Conservation (phyloP, 2,329 filamentous ascomycete genomes). For the Arachnopeziza araneosa region DNA sequence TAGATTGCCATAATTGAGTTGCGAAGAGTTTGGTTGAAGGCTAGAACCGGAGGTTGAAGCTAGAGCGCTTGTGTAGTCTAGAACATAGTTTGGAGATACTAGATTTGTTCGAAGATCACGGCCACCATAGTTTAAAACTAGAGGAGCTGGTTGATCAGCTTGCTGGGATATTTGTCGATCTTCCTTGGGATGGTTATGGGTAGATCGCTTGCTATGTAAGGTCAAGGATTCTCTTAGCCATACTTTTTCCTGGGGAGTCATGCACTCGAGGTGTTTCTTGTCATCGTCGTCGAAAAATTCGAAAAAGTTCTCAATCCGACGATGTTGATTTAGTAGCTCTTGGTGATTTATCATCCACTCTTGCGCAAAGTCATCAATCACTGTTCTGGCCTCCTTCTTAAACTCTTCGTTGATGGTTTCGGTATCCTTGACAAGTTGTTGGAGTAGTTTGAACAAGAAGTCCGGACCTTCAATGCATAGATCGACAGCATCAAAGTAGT, state of each 20-base stretch:
- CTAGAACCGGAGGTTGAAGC: background rate
- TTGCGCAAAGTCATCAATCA: slow-evolving; percentile 15
- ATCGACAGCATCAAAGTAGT: slow-evolving; percentile 31
- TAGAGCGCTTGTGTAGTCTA: no score
- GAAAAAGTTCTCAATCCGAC: slow-evolving; percentile 1
- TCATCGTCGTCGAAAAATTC: slow-evolving; percentile 9
- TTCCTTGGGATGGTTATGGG: background rate
- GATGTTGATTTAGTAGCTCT: background rate
- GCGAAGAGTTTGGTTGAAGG: background rate
- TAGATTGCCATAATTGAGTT: background rate
- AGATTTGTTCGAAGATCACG: background rate
- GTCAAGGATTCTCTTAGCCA: background rate
- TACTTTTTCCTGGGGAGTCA: background rate
- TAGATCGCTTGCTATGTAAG: background rate
- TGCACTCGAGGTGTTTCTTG: background rate
- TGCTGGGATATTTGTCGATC: background rate
- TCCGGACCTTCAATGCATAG: slow-evolving; percentile 23
- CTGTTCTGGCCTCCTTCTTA: slow-evolving; percentile 1
- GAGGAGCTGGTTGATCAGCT: background rate
- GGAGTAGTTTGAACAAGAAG: slow-evolving; percentile 29
- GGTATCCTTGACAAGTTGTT: slow-evolving; percentile 14
- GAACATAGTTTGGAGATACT: no score
- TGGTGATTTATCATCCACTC: slow-evolving; percentile 13
- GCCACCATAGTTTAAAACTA: background rate
- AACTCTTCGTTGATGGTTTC: background rate